phyloP scores from a whole-genome alignment of 441 rosid genomes.

The Rhodomyrtus psidioides region DNA sequence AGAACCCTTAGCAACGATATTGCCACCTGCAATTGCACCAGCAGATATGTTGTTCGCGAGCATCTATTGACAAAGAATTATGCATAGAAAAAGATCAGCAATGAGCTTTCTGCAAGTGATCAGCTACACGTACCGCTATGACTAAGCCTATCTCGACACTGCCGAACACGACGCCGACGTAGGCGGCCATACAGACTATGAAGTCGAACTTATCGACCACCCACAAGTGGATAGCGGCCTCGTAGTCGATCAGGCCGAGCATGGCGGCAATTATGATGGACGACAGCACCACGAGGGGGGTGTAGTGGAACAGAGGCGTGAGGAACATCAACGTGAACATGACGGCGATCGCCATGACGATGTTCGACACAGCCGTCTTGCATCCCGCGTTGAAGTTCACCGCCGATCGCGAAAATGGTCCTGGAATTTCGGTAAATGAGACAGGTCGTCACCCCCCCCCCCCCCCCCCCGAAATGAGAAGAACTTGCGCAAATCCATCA shows the following conservation, averaged over 20 bases:
- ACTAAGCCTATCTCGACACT: slow-evolving; percentile 73
- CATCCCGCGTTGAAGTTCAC: slow-evolving; percentile 98
- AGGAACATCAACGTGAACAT: slow-evolving; percentile 74
- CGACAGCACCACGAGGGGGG: slow-evolving; percentile 86
- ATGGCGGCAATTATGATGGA: slow-evolving; percentile 83
- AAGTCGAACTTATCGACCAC: slow-evolving; percentile 88
- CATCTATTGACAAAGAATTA: neutral
- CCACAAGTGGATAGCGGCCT: slow-evolving; percentile 78
- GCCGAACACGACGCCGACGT: slow-evolving; percentile 70
- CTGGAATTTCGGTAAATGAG: slow-evolving; percentile 5
- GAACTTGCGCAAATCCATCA: neutral
- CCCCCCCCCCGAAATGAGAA: neutral
- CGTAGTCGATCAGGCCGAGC: slow-evolving; percentile 93
- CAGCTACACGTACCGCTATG: slow-evolving; percentile 40
- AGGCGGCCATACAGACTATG: slow-evolving; percentile 68
- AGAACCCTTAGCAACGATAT: slow-evolving; percentile 66
- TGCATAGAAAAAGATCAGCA: neutral
- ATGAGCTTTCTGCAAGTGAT: neutral
- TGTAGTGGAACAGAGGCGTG: slow-evolving; percentile 81
- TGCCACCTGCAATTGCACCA: slow-evolving; percentile 37
- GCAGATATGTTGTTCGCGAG: neutral
- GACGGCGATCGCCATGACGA: slow-evolving; percentile 82
- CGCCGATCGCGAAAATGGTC: slow-evolving; percentile 93
- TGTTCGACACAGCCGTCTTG: slow-evolving; percentile 85
- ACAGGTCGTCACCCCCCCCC: neutral